Evolutionary conservation across 2,329 filamentous ascomycete species (phyloP).

Genomic region (Fusarium sp.): DNA sequence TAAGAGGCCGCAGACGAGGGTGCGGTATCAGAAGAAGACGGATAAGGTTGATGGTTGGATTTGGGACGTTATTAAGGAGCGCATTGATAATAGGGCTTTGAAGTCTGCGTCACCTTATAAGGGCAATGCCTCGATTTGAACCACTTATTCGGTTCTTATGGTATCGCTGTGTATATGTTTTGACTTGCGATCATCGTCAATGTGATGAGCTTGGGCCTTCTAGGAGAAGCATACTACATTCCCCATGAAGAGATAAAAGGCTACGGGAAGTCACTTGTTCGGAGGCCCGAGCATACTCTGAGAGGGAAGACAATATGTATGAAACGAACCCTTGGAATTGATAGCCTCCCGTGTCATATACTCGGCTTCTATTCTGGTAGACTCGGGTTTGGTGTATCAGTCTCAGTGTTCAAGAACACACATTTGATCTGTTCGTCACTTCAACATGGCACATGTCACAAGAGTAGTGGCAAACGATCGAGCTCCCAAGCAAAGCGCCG

Average conservation of each 20-base stretch:
- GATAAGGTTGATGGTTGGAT: constrained; percentile 54
- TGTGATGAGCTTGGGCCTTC: no score
- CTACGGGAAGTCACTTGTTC: no score
- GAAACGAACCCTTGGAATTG: neutral
- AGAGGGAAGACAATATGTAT: neutral
- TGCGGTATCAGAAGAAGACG: constrained; percentile 43
- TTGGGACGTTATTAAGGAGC: constrained; percentile 53
- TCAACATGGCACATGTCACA: neutral
- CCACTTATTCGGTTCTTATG: neutral
- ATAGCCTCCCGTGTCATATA: neutral
- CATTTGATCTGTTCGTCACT: neutral
- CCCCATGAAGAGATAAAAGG: no score
- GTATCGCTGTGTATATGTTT: neutral
- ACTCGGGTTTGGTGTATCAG: neutral
- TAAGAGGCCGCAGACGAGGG: constrained; percentile 29
- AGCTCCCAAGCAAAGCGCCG: neutral
- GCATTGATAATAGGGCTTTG: constrained; percentile 43
- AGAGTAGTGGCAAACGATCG: neutral
- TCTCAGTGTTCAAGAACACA: neutral
- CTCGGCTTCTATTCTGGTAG: no score
- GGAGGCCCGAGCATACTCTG: neutral
- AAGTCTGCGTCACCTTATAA: constrained; percentile 11
- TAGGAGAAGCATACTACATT: no score
- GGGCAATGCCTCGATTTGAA: constrained; percentile 1
- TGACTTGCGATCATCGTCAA: no score